phyloP scores from a whole-genome alignment of 768 basidiomycete species.

The Neoboletus brunneissimus region DNA sequence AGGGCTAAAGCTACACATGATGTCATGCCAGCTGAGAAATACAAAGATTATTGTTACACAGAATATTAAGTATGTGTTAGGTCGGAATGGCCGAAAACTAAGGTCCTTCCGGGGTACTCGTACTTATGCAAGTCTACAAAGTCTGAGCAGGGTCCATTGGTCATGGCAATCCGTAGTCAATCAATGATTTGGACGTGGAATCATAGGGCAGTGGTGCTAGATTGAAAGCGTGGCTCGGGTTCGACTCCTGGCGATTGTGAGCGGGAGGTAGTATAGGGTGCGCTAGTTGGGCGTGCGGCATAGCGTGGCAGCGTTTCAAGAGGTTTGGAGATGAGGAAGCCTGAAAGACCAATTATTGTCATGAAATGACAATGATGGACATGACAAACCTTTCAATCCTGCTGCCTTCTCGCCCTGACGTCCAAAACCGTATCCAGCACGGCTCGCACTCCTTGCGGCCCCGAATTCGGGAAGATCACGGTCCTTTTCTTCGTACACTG shows the following conservation, averaged over 20 bases:
- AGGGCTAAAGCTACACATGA: conserved; percentile 28
- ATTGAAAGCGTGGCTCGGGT: conserved; percentile 24
- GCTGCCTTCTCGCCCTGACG: conserved; percentile 75
- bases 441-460: conserved; percentile 26
- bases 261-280: conserved; percentile 19
- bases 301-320: conserved; percentile 62
- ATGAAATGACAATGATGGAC: not conserved
- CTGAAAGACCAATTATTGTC: conserved; percentile 24
- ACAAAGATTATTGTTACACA: conserved; percentile 16
- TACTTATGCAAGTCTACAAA: conserved; percentile 13
- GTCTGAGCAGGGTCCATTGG: conserved; percentile 7
- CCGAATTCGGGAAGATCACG: conserved; percentile 22
- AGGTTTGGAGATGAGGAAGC: conserved; percentile 59
- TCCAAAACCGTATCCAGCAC: conserved; percentile 72
- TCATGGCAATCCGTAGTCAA: conserved; percentile 21
- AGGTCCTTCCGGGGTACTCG: conserved; percentile 15
- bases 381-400: conserved; percentile 48
- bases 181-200: conserved; percentile 12
- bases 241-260: conserved; percentile 20
- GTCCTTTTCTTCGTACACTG: conserved; percentile 30
- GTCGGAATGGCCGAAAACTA: conserved; percentile 11
- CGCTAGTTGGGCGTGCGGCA: conserved; percentile 37
- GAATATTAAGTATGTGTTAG: conserved; percentile 4
- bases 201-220: conserved; percentile 30
- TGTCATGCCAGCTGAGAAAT: conserved; percentile 20